Base-by-base conservation (phyloP, 352 stramenopile species). In the Blastocystis sp. region DNA sequence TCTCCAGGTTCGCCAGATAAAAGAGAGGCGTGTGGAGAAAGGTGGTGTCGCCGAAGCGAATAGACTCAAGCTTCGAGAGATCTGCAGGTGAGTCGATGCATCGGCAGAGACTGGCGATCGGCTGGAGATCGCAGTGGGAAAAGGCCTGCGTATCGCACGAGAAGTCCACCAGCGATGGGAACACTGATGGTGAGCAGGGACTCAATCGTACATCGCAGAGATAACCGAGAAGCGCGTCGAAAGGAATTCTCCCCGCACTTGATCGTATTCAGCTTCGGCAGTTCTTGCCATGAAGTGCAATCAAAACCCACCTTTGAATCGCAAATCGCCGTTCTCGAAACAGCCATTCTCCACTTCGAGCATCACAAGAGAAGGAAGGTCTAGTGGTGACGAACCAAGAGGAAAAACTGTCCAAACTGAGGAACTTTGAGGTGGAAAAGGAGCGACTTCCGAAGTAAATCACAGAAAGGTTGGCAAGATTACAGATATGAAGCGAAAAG, bases 271-370 rank as follows among this genome's bases (percentile, higher is more conserved):
- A 80, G 47, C 23, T 80, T 80, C 5, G 70, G 70, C 13, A 80
- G 50, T 15, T 62, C 70, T 80, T n/a, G n/a, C 18, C 20, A 9
- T 15, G 39, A 80, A 4, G 20, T 11, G 50, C 4, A 11, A n/a
- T 5, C 1, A 56, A 37, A 53, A 6, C 68, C 0, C 64, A 80
- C 70, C 20, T 41, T 47, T 63, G 26, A 13, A n/a, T 13, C 64
- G 70, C 45, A 80, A 20, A 41, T 80, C 70, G 11, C 70, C 45
- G 54, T 80, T 80, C 45, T 80, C 70, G 37, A 80, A 80, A 23
- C 70, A 80, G 1, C 50, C 23, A 41, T 39, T 64, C 45, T 80
- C 45, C 18, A 64, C 39, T 23, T 80, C 70, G 34, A 80, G 4
- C 70, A 80, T 80, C 7, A 80, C 45, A 1, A 80, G 54, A 15